Evolutionary conservation across 768 basidiomycete genomes (phyloP).

Genomic region (Heimioporus sp.): DNA sequence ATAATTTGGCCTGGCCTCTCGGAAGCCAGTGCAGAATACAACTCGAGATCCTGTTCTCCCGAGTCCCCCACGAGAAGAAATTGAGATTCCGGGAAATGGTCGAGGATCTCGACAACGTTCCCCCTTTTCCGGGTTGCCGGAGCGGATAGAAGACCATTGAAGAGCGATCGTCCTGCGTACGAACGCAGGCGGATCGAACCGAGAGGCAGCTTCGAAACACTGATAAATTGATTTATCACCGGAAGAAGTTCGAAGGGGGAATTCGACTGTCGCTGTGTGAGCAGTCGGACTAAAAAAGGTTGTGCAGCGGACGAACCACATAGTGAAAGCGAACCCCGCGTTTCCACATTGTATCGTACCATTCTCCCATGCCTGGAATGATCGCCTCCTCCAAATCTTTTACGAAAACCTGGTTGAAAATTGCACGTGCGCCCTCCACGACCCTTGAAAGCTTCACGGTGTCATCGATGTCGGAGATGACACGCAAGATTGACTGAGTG

Average conservation of each 20-base stretch:
- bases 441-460: conserved; percentile 72
- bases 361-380: conserved; percentile 81
- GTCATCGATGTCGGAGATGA: conserved; percentile 94
- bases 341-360: conserved; percentile 69
- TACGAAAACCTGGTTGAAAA: conserved; percentile 92
- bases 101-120: conserved; percentile 75
- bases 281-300: neutral
- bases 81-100: conserved; percentile 65
- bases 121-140: conserved; percentile 81
- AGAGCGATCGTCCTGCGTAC: conserved; percentile 79
- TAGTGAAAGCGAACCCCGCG: conserved; percentile 83
- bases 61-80: conserved; percentile 91
- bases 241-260: conserved; percentile 84
- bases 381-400: conserved; percentile 75
- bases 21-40: conserved; percentile 75
- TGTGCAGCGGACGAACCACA: conserved; percentile 55
- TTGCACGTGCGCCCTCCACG: conserved; percentile 71
- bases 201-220: conserved; percentile 62
- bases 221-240: conserved; percentile 73
- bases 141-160: conserved; percentile 79
- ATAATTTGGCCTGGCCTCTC: conserved; percentile 69
- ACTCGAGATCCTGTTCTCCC: conserved; percentile 93
- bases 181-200: conserved; percentile 82
- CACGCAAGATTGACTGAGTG: conserved; percentile 62
- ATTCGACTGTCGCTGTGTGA: conserved; percentile 62